Conservation (phyloP, 2,329 filamentous ascomycete genomes). For the Sclerotinia trifoliorum region DNA sequence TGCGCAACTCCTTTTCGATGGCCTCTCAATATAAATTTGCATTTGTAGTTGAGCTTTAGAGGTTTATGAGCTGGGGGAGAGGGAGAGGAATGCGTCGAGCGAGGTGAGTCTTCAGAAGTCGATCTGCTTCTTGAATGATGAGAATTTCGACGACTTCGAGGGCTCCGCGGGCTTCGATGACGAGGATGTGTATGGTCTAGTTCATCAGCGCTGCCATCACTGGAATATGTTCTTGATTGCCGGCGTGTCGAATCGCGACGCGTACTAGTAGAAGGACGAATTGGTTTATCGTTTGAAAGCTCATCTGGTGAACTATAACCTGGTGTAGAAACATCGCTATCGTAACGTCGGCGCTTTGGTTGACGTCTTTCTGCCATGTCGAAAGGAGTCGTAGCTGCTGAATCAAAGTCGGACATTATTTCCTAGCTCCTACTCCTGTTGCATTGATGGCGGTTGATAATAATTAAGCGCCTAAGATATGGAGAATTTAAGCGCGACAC, state of each 20-base stretch:
- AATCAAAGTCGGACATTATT: slow-evolving; percentile 36
- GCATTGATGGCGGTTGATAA: slow-evolving; percentile 7
- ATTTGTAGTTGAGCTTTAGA: slow-evolving; percentile 44
- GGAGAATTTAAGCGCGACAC: not conserved
- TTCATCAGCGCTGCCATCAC: slow-evolving; percentile 36
- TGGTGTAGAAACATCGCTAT: slow-evolving; percentile 44
- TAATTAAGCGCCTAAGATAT: not conserved
- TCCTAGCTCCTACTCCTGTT: slow-evolving; percentile 6
- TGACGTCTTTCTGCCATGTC: slow-evolving; percentile 28
- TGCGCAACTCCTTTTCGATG: slow-evolving; percentile 78
- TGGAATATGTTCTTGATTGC: slow-evolving; percentile 32
- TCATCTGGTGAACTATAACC: slow-evolving; percentile 51
- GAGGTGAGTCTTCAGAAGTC: slow-evolving; percentile 29
- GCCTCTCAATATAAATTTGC: slow-evolving; percentile 69
- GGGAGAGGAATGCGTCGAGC: slow-evolving; percentile 33
- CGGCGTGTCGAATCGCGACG: slow-evolving; percentile 31
- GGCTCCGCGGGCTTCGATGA: slow-evolving; percentile 19
- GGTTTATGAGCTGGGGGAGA: slow-evolving; percentile 33
- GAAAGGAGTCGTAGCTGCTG: slow-evolving; percentile 25
- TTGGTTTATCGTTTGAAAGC: slow-evolving; percentile 37
- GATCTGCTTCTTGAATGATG: slow-evolving; percentile 29
- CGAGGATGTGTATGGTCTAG: slow-evolving; percentile 35
- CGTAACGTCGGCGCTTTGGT: slow-evolving; percentile 37
- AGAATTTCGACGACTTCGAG: slow-evolving; percentile 15
- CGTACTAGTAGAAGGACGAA: slow-evolving; percentile 37